Conservation (phyloP, 352 stramenopile genomes). For the Plasmopara viticola region DNA sequence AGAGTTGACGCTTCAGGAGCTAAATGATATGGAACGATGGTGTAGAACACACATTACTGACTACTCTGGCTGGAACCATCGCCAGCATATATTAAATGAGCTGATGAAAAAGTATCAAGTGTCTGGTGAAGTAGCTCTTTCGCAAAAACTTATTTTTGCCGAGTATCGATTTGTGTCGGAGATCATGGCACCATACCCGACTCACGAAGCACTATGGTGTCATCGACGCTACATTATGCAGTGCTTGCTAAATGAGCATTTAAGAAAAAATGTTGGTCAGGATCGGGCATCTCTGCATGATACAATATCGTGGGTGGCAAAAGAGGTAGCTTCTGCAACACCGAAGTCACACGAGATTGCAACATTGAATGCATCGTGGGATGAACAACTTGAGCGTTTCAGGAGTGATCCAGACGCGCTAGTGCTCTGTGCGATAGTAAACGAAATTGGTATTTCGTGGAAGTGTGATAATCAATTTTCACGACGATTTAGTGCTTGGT, state of each 20-base stretch:
- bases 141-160: constrained; percentile 22
- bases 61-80: constrained; percentile 78
- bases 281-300: constrained; percentile 2
- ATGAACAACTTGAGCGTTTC: constrained; percentile 10
- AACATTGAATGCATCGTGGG: constrained; percentile 14
- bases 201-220: constrained; percentile 71
- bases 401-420: constrained; percentile 2
- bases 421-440: constrained; percentile 17
- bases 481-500: constrained; percentile 48
- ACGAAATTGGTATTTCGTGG: constrained; percentile 44
- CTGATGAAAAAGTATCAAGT: constrained; percentile 10
- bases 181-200: constrained; percentile 41
- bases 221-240: constrained; percentile 67
- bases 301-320: constrained; percentile 5
- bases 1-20: constrained; percentile 29
- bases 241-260: constrained; percentile 21
- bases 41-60: constrained; percentile 64
- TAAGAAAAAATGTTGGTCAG: neutral
- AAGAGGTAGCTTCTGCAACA: constrained; percentile 1
- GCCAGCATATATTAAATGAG: constrained; percentile 46
- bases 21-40: constrained; percentile 47
- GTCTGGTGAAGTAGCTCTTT: neutral
- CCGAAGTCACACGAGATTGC: constrained; percentile 3
- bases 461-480: constrained; percentile 32
- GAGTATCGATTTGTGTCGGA: constrained; percentile 52